These are phyloP conservation scores for Oidiodendron maius DNA, from an alignment of 495 filamentous ascomycete species.

Conservation along the genomic window DNA sequence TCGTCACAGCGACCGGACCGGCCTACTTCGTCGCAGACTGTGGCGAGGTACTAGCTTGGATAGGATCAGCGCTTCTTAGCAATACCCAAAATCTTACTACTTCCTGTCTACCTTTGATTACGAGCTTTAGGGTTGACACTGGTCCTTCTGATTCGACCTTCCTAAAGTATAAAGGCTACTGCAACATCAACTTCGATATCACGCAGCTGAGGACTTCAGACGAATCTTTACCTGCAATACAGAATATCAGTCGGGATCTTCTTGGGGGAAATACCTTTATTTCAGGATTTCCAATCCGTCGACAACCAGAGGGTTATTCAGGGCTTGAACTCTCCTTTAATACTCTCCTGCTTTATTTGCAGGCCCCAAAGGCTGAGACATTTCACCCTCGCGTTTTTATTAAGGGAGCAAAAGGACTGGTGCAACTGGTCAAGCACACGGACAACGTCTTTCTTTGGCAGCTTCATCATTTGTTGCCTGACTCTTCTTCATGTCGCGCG, in stretches of 20 bases:
- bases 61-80: slow-evolving; percentile 5
- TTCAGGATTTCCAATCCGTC: slow-evolving; percentile 3
- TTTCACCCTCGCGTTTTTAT: not conserved
- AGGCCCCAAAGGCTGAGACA: not conserved
- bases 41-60: slow-evolving; percentile 6
- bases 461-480: not conserved
- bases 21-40: slow-evolving; percentile 4
- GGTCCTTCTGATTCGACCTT: not conserved
- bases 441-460: slow-evolving; percentile 2
- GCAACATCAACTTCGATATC: slow-evolving; percentile 1
- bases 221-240: not conserved
- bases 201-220: not conserved
- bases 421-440: slow-evolving; percentile 3
- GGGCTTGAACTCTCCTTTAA: slow-evolving; percentile 7
- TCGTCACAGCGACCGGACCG: not conserved
- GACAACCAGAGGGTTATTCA: slow-evolving; percentile 1
- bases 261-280: not conserved
- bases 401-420: not conserved
- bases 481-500: not conserved
- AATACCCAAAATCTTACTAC: not conserved
- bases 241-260: not conserved
- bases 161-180: slow-evolving; percentile 2
- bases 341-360: not conserved
- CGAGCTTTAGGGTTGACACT: not conserved
- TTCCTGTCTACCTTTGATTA: slow-evolving; percentile 1